These are phyloP conservation scores for Pseudocercospora cruenta DNA, from an alignment of 2,329 filamentous ascomycete genomes.

Conservation along the genomic window DNA sequence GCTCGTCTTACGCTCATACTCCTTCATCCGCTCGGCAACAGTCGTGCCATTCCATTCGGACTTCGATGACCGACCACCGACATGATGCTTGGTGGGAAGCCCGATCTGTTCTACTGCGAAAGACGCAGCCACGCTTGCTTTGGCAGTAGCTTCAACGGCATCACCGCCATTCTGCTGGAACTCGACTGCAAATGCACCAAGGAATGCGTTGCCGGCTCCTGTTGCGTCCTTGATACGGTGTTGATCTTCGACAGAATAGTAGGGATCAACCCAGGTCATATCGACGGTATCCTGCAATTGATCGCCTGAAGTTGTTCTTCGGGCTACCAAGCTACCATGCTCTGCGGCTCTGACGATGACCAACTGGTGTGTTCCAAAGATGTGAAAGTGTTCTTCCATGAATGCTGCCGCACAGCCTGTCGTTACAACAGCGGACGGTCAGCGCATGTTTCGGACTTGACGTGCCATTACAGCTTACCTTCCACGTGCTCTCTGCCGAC, in stretches of 20 bases:
- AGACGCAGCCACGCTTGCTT: constrained; percentile 35
- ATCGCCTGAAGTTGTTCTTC: neutral
- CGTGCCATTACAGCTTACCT: neutral
- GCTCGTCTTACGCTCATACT: constrained; percentile 19
- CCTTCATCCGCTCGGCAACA: constrained; percentile 46
- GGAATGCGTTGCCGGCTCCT: constrained; percentile 37
- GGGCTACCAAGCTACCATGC: constrained; percentile 32
- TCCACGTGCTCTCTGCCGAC: constrained; percentile 28
- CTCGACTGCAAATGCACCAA: constrained; percentile 35
- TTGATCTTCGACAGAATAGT: constrained; percentile 22
- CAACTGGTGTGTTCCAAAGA: constrained; percentile 15
- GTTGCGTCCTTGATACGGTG: constrained; percentile 34
- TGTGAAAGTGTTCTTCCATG: constrained; percentile 14
- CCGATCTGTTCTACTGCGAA: constrained; percentile 36
- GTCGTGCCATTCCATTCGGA: constrained; percentile 54
- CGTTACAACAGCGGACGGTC: neutral
- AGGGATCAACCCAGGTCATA: constrained; percentile 31
- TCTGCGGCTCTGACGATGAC: constrained; percentile 33
- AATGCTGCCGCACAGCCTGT: constrained; percentile 27
- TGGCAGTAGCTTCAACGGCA: constrained; percentile 29
- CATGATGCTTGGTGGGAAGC: constrained; percentile 42
- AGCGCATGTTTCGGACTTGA: neutral
- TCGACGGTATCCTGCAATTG: constrained; percentile 8
- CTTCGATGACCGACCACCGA: constrained; percentile 26
- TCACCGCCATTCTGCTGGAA: constrained; percentile 27